phyloP scores from a whole-genome alignment of 2,329 filamentous ascomycete genomes.

The Hymenoscyphus occultus region DNA sequence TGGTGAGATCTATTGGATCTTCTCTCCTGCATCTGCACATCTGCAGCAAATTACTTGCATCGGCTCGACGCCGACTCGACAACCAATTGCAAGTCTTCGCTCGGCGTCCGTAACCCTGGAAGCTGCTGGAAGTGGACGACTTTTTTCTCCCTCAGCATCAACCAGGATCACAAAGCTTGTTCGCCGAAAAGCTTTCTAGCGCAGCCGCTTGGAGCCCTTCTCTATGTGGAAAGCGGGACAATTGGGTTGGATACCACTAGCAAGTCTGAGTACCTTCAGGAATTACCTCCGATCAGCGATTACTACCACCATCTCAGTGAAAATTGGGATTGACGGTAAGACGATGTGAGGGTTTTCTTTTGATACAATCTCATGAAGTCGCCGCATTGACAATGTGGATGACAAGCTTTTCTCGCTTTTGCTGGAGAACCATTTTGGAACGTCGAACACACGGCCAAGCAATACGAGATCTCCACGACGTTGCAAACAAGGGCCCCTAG shows the following conservation, averaged over 20 bases:
- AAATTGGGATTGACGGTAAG: not conserved
- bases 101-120: not conserved
- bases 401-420: not conserved
- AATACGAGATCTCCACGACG: constrained; percentile 2
- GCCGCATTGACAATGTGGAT: not conserved
- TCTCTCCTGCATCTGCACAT: not conserved
- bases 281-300: not conserved
- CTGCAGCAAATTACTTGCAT: constrained; percentile 2
- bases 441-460: not conserved
- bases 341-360: not conserved
- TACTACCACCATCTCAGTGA: not conserved
- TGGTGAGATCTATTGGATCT: constrained; percentile 11
- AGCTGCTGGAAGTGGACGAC: no score
- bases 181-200: not conserved
- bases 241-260: not conserved
- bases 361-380: not conserved
- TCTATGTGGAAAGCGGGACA: not conserved
- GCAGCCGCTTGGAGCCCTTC: not conserved
- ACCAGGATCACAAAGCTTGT: not conserved
- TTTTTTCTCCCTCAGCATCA: no score
- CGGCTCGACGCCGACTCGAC: not conserved
- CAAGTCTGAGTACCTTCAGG: not conserved
- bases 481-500: not conserved
- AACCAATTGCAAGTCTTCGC: not conserved
- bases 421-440: not conserved